Conservation (phyloP, 495 filamentous ascomycete genomes). For the Sordaria brevicollis region DNA sequence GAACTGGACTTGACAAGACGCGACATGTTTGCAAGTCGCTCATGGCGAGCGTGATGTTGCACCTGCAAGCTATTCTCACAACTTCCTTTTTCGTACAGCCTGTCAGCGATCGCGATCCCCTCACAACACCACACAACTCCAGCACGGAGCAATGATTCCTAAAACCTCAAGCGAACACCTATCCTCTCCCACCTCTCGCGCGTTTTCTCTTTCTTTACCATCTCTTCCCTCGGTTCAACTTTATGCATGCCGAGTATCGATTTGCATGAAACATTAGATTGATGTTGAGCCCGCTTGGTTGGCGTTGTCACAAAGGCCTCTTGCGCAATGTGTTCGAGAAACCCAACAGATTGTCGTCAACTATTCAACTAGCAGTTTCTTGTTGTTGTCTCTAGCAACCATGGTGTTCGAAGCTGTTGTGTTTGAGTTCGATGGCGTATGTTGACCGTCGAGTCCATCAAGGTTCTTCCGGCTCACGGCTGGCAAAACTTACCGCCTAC, state of each 20-base stretch:
- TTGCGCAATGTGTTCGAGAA: too few relatives aligned
- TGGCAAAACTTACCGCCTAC: background rate
- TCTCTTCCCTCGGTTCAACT: background rate
- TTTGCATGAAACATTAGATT: background rate
- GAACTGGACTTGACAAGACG: background rate
- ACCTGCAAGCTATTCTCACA: background rate
- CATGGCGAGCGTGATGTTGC: background rate
- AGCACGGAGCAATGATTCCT: too few relatives aligned
- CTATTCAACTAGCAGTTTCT: background rate
- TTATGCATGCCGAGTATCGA: background rate
- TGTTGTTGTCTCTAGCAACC: too few relatives aligned
- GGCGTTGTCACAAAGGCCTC: too few relatives aligned
- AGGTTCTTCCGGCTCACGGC: background rate
- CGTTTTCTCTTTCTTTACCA: background rate
- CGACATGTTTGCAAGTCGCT: background rate
- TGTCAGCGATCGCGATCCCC: background rate
- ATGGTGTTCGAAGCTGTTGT: background rate
- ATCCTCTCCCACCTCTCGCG: background rate
- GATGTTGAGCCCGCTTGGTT: background rate
- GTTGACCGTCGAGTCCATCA: background rate
- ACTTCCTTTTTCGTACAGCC: background rate
- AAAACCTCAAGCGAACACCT: too few relatives aligned
- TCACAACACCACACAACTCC: background rate
- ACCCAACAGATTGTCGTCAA: background rate
- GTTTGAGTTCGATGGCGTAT: background rate